Evolutionary conservation across 495 filamentous ascomycete species (phyloP).

Genomic region (Lepidopterella palustris): DNA sequence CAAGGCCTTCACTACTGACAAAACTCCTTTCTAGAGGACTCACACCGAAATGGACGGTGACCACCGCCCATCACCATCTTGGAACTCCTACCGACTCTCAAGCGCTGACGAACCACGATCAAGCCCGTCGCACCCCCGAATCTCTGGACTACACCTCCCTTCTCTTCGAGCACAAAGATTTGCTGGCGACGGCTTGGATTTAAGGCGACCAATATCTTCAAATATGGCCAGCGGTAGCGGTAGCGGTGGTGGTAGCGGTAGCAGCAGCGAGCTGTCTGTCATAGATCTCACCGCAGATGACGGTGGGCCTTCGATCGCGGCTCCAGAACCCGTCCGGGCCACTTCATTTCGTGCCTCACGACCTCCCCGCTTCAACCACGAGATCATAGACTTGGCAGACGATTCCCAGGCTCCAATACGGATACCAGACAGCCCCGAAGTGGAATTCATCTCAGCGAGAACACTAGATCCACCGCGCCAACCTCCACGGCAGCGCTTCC

Average conservation of each 20-base stretch:
- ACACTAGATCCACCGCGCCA: conserved; percentile 16
- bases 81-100: conserved; percentile 10
- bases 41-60: conserved; percentile 21
- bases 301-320: conserved; percentile 10
- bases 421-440: conserved; percentile 16
- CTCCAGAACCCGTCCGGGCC: conserved; percentile 1
- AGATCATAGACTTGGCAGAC: conserved; percentile 35
- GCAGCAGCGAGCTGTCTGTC: conserved; percentile 21
- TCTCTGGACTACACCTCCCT: conserved; percentile 18
- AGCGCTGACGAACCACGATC: conserved; percentile 12
- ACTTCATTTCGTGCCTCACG: conserved; percentile 12
- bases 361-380: conserved; percentile 22
- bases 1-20: conserved; percentile 7
- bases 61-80: conserved; percentile 10
- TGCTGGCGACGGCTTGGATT: conserved; percentile 47
- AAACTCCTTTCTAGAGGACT: conserved; percentile 9
- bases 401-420: conserved; percentile 10
- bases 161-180: conserved; percentile 32
- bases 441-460: conserved; percentile 24
- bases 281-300: conserved; percentile 49
- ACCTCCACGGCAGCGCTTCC: not conserved
- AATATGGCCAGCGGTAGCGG: not conserved
- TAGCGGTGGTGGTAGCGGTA: too few species aligned
- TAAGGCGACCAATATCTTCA: conserved; percentile 42
- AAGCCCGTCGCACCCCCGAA: conserved; percentile 7